phyloP scores from a whole-genome alignment of 2,329 filamentous ascomycete species.

The Aspergillus eucalypticola region DNA sequence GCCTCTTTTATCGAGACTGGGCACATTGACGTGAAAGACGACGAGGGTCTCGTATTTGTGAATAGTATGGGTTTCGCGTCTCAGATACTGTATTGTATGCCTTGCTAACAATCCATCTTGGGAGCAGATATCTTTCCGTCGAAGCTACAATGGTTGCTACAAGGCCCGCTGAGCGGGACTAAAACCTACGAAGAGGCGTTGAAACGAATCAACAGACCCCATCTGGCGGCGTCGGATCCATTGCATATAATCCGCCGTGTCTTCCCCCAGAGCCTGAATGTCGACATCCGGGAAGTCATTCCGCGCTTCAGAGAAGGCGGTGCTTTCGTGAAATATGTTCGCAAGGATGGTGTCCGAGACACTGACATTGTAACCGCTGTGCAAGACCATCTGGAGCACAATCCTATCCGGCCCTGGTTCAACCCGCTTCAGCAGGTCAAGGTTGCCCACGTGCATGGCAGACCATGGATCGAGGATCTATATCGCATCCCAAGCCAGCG shows the following conservation, averaged over 20 bases:
- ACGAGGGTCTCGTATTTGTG: conserved; percentile 85
- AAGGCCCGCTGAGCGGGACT: conserved; percentile 51
- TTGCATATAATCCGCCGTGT: conserved; percentile 59
- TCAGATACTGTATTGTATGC: background rate
- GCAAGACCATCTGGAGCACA: conserved; percentile 63
- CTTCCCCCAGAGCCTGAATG: conserved; percentile 61
- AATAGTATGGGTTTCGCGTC: conserved; percentile 64
- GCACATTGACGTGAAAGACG: conserved; percentile 73
- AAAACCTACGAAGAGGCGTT: conserved; percentile 52
- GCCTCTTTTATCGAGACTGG: conserved; percentile 67
- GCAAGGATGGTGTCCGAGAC: conserved; percentile 49
- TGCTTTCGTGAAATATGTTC: conserved; percentile 83
- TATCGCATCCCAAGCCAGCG: conserved; percentile 75
- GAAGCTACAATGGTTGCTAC: conserved; percentile 65
- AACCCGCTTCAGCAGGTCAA: conserved; percentile 74
- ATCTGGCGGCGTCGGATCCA: conserved; percentile 58
- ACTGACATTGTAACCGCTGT: conserved; percentile 63
- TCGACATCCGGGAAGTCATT: conserved; percentile 78
- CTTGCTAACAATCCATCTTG: conserved; percentile 11
- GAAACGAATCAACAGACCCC: conserved; percentile 54
- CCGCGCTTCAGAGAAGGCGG: conserved; percentile 89
- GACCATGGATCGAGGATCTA: conserved; percentile 92
- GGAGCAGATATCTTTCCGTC: conserved; percentile 76
- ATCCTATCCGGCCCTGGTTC: conserved; percentile 84
- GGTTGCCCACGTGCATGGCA: conserved; percentile 73